A percentile compares a stretch with the other conserved stretches of the same genome.
phyloP scores from a whole-genome alignment of 2,329 filamentous ascomycete genomes.

The Fusarium clavum region DNA sequence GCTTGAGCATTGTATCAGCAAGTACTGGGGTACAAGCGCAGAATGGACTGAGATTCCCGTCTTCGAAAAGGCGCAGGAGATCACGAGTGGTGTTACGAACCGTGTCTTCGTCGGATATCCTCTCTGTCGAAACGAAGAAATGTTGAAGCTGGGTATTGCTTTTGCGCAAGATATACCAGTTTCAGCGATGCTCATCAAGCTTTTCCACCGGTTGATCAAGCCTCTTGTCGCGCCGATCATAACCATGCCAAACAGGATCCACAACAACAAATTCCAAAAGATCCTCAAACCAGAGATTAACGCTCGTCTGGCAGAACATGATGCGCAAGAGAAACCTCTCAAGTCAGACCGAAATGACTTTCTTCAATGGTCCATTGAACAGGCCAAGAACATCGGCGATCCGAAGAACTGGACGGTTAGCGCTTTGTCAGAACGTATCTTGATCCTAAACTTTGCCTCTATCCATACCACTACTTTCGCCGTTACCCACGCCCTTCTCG shows the following conservation, averaged over 20 bases:
- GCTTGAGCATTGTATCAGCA: not conserved
- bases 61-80: not conserved
- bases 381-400: constrained; percentile 7
- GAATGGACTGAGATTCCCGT: constrained; percentile 6
- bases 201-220: not conserved
- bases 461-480: constrained; percentile 20
- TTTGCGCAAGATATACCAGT: constrained; percentile 11
- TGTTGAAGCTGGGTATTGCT: constrained; percentile 1
- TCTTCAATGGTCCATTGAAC: constrained; percentile 5
- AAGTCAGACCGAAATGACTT: not conserved
- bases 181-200: not conserved
- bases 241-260: constrained; percentile 2
- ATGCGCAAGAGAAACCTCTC: not conserved
- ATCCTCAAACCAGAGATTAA: constrained; percentile 12
- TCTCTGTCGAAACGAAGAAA: constrained; percentile 1
- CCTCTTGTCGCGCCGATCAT: constrained; percentile 5
- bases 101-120: constrained; percentile 4
- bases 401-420: constrained; percentile 11
- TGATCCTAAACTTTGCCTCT: constrained; percentile 11
- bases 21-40: not conserved
- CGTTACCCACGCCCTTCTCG: constrained; percentile 5
- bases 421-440: constrained; percentile 2
- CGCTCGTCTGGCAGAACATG: not conserved
- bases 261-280: constrained; percentile 4
- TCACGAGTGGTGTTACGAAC: constrained; percentile 1